Conservation (phyloP, 2,329 filamentous ascomycete genomes). For the Hyphodiscus sp. region DNA sequence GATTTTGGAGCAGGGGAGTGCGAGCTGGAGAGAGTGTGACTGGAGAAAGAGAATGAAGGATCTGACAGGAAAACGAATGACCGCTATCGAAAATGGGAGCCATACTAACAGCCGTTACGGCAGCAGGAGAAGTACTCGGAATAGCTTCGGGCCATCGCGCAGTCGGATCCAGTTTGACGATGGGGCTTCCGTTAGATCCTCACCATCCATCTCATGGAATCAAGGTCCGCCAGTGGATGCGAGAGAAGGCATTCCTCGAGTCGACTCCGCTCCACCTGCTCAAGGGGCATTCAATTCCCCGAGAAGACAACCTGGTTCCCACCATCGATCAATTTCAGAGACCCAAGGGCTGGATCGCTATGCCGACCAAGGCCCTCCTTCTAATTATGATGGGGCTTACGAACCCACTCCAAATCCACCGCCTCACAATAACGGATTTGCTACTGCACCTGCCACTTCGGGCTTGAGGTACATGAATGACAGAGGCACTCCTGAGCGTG, state of each 20-base stretch:
- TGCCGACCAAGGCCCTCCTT: conserved; percentile 13
- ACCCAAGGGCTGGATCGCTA: conserved; percentile 24
- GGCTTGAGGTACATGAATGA: conserved; percentile 37
- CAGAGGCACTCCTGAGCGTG: conserved; percentile 43
- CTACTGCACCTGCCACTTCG: conserved; percentile 21
- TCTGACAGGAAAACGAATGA: conserved; percentile 73
- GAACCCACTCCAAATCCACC: conserved; percentile 22
- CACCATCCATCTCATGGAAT: conserved; percentile 37
- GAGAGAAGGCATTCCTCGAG: conserved; percentile 29
- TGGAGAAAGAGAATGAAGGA: conserved; percentile 91
- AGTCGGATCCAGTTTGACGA: conserved; percentile 54
- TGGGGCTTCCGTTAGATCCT: conserved; percentile 42
- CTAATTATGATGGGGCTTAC: conserved; percentile 22
- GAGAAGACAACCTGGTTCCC: conserved; percentile 7
- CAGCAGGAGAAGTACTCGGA: conserved; percentile 50
- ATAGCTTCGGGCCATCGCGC: conserved; percentile 46
- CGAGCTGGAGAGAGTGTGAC: conserved; percentile 74
- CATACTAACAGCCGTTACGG: conserved; percentile 40
- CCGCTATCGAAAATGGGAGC: conserved; percentile 44
- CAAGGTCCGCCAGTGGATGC: conserved; percentile 16
- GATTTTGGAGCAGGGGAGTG: conserved; percentile 71
- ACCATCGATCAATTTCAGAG: conserved; percentile 30
- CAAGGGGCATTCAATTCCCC: conserved; percentile 20
- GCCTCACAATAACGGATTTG: conserved; percentile 19
- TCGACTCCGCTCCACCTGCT: conserved; percentile 45